Conservation (phyloP, 108 stramenopile genomes). For the Mayamaea pseudoterrestris region DNA sequence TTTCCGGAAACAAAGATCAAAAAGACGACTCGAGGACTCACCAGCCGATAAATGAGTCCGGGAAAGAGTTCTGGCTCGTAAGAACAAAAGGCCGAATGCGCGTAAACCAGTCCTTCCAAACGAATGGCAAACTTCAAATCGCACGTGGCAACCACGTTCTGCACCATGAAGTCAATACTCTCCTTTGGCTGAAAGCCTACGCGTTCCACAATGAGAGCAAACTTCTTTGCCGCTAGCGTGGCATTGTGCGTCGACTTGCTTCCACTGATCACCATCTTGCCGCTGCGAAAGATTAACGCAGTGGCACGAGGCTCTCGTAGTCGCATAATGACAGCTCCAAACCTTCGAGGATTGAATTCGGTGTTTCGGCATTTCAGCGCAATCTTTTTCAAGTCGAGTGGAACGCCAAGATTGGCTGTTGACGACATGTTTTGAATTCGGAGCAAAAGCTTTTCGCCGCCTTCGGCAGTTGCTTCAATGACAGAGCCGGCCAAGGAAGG, state of each 20-base stretch:
- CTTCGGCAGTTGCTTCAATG: slow-evolving; percentile 48
- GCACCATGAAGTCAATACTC: slow-evolving; percentile 80
- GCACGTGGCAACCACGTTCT: slow-evolving; percentile 94
- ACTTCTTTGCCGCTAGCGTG: slow-evolving; percentile 71
- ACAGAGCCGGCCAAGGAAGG: slow-evolving; percentile 67
- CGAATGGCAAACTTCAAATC: slow-evolving; percentile 95
- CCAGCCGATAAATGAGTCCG: slow-evolving; percentile 93
- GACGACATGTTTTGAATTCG: slow-evolving; percentile 74
- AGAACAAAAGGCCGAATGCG: slow-evolving; percentile 77
- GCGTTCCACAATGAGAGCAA: slow-evolving; percentile 76
- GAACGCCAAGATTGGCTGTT: slow-evolving; percentile 82
- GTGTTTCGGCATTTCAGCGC: slow-evolving; percentile 93
- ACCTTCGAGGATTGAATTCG: slow-evolving; percentile 97
- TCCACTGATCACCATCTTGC: slow-evolving; percentile 94
- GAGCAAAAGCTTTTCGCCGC: slow-evolving; percentile 53
- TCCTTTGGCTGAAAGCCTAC: slow-evolving; percentile 58
- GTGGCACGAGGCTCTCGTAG: slow-evolving; percentile 86
- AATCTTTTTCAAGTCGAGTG: slow-evolving; percentile 87
- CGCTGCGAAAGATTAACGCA: slow-evolving; percentile 91
- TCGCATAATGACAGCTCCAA: slow-evolving; percentile 86
- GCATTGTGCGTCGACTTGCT: slow-evolving; percentile 82
- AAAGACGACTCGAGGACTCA: slow-evolving; percentile 82
- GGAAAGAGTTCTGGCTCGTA: slow-evolving; percentile 99
- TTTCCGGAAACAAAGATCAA: slow-evolving; percentile 95
- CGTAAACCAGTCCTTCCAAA: slow-evolving; percentile 91